Base-by-base conservation (phyloP, 202 grass and related monocot species). In the Cymbopogon flexuosus region DNA sequence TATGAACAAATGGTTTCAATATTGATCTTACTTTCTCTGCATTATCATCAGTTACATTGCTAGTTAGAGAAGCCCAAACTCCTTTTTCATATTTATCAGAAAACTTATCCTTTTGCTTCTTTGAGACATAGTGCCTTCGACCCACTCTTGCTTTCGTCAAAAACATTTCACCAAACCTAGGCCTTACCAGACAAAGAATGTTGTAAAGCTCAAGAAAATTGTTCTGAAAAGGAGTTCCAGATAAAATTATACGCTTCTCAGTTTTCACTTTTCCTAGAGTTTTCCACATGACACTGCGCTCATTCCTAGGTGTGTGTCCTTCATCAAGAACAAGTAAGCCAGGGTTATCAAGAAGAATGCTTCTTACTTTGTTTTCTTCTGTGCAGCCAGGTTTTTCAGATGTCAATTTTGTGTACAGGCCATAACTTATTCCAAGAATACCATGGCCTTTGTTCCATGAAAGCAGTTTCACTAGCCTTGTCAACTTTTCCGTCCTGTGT, bases 121-220 rank as follows among this genome's bases (percentile, higher is more conserved):
- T 89, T 86, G 77, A 72, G 41, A 70, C 82, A 42, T 6, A 39
- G 23, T 87, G 79, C 13, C 81, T 78, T 80, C 78, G 83, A 62
- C 72, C 83, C 78, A 68, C 72, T 81, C 66, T 89, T 85, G 52
- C 66, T 81, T 85, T 92, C 41, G 83, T 92, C 80, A 93, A 79
- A 81, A 97, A 90, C 91, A 89, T 88, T 83, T 94, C 90, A 58
- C 88, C 90, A 81, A 98, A 98, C 65, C 89, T 90, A 21, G 92
- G 95, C 58, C 92, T 84, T 61, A 94, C 95, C 58, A 98, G 78
- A 80, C 88, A 93, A 70, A 98, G 82, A 72, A 94, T 98, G 86
- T 98, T 98, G 70, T 93, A 98, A 52, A 94, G 88, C 88, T 98
- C 95, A 60, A 84, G 73, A 84, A 98, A 94, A 80, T 98, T 94